A percentile compares a stretch with the other conserved stretches of the same genome.
These are phyloP conservation scores for Candida michaelii DNA, from an alignment of 805 yeast genomes.

Conservation along the genomic window DNA sequence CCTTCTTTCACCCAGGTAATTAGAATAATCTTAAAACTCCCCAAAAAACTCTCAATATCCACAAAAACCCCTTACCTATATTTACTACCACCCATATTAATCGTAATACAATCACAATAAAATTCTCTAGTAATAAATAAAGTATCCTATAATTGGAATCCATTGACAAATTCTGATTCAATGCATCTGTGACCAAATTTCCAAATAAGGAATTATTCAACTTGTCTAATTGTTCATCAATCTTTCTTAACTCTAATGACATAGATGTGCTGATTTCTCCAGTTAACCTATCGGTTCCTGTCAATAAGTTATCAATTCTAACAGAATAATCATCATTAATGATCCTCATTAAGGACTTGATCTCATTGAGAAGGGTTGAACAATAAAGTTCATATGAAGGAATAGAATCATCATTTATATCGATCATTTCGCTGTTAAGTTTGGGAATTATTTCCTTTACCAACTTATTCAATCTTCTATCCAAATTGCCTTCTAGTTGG, in stretches of 20 bases:
- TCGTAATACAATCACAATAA: slow-evolving; percentile 52
- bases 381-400: slow-evolving; percentile 36
- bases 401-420: slow-evolving; percentile 32
- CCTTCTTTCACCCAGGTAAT: neutral
- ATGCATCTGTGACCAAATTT: slow-evolving; percentile 13
- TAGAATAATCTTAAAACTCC: slow-evolving; percentile 16
- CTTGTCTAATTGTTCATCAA: slow-evolving; percentile 50
- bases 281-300: slow-evolving; percentile 64
- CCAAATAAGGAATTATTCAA: slow-evolving; percentile 36
- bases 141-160: slow-evolving; percentile 34
- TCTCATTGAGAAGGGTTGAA: slow-evolving; percentile 32
- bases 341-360: slow-evolving; percentile 33
- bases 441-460: slow-evolving; percentile 7
- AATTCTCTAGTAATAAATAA: slow-evolving; percentile 50
- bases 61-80: slow-evolving; percentile 37
- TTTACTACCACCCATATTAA: slow-evolving; percentile 58
- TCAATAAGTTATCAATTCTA: slow-evolving; percentile 58
- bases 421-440: slow-evolving; percentile 16
- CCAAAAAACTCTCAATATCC: slow-evolving; percentile 22
- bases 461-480: slow-evolving; percentile 6
- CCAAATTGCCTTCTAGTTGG: neutral
- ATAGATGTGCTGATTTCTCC: slow-evolving; percentile 75
- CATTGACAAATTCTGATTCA: slow-evolving; percentile 14
- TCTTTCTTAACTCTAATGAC: slow-evolving; percentile 57
- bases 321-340: slow-evolving; percentile 48